Evolutionary conservation across 495 filamentous ascomycete species (phyloP).

Genomic region (Aeminium ludgeri): DNA sequence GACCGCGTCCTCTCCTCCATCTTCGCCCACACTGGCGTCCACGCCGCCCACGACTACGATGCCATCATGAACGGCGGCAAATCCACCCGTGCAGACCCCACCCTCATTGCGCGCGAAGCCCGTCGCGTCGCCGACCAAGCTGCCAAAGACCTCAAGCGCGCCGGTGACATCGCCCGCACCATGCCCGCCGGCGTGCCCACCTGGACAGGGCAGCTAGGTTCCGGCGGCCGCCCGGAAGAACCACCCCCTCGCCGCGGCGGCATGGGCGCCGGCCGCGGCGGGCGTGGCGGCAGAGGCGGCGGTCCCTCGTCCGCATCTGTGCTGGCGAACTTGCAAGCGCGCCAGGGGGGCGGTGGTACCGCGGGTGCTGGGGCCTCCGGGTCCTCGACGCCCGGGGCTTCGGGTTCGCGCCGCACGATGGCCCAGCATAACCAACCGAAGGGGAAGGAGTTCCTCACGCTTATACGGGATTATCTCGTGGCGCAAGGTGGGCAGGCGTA

Average conservation of each 20-base stretch:
- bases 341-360: conserved; percentile 11
- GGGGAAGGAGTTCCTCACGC: conserved; percentile 35
- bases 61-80: conserved; percentile 59
- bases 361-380: neutral
- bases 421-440: conserved; percentile 10
- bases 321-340: conserved; percentile 19
- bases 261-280: conserved; percentile 10
- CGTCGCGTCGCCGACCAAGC: conserved; percentile 61
- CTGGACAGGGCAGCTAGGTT: conserved; percentile 77
- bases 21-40: conserved; percentile 68
- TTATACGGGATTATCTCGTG: conserved; percentile 59
- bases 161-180: conserved; percentile 50
- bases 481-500: conserved; percentile 53
- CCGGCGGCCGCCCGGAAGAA: conserved; percentile 42
- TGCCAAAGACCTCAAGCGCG: conserved; percentile 51
- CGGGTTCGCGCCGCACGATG: neutral
- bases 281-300: conserved; percentile 11
- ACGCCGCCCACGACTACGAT: conserved; percentile 76
- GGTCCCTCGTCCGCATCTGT: conserved; percentile 19
- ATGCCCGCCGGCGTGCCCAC: conserved; percentile 74
- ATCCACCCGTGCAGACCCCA: conserved; percentile 46
- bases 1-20: conserved; percentile 70
- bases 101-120: conserved; percentile 67
- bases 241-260: conserved; percentile 6
- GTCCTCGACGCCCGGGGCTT: neutral